These are phyloP conservation scores for Wickerhamomyces rabaulensis DNA, from an alignment of 805 yeast genomes.

Conservation along the genomic window DNA sequence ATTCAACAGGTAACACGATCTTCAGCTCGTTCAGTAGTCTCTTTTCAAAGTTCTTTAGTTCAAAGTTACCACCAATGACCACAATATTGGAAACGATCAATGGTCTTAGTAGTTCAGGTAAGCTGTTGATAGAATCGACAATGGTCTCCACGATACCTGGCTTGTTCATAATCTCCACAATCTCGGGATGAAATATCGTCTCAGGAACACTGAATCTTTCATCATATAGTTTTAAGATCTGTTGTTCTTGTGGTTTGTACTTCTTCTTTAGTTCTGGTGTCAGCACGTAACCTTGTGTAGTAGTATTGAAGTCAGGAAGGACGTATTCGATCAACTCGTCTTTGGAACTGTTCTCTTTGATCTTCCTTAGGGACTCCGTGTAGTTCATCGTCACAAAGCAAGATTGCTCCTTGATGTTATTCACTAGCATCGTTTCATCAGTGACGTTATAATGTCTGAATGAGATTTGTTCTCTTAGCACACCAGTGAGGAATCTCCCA, in stretches of 20 bases:
- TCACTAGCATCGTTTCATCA: slow-evolving; percentile 82
- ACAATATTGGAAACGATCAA: slow-evolving; percentile 74
- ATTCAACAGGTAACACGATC: slow-evolving; percentile 64
- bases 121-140: slow-evolving; percentile 58
- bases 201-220: slow-evolving; percentile 91
- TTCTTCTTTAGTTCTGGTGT: slow-evolving; percentile 26
- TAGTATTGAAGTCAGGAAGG: slow-evolving; percentile 81
- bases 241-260: slow-evolving; percentile 45
- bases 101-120: slow-evolving; percentile 73
- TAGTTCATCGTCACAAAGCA: slow-evolving; percentile 66
- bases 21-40: slow-evolving; percentile 59
- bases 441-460: slow-evolving; percentile 90
- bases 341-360: slow-evolving; percentile 24
- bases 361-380: slow-evolving; percentile 36
- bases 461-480: slow-evolving; percentile 76
- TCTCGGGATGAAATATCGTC: slow-evolving; percentile 77
- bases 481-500: slow-evolving; percentile 80
- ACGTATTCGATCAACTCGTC: slow-evolving; percentile 58
- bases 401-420: slow-evolving; percentile 77
- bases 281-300: slow-evolving; percentile 67
- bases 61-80: slow-evolving; percentile 78
- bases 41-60: slow-evolving; percentile 58
- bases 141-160: slow-evolving; percentile 73
- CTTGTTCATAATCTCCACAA: slow-evolving; percentile 64
- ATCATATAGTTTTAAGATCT: slow-evolving; percentile 64